These are phyloP conservation scores for Exserohilum rostratum DNA, from an alignment of 2,329 filamentous ascomycete species.

Conservation along the genomic window DNA sequence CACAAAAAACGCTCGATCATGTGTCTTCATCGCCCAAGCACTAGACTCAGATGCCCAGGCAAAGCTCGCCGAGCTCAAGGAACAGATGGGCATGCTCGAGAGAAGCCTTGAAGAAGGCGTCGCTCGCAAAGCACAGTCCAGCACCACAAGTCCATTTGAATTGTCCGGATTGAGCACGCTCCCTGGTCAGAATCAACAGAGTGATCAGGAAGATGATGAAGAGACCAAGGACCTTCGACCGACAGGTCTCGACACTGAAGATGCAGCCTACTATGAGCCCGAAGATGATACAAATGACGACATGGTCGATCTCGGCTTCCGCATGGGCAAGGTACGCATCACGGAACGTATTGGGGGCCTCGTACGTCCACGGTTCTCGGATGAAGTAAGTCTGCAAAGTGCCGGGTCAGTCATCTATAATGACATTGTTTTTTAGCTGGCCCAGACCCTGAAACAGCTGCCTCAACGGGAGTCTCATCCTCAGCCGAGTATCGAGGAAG, in stretches of 20 bases:
- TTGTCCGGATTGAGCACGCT: slow-evolving; percentile 14
- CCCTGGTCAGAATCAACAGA: slow-evolving; percentile 53
- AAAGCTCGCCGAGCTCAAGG: slow-evolving; percentile 77
- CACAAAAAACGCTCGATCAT: slow-evolving; percentile 57
- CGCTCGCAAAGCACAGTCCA: slow-evolving; percentile 52
- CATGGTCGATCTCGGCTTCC: slow-evolving; percentile 73
- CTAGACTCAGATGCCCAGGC: slow-evolving; percentile 73
- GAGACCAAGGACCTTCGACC: slow-evolving; percentile 67
- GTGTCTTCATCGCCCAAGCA: slow-evolving; percentile 69
- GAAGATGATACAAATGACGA: slow-evolving; percentile 69
- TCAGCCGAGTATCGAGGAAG: slow-evolving; percentile 18
- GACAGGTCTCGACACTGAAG: slow-evolving; percentile 66
- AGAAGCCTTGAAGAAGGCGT: slow-evolving; percentile 72
- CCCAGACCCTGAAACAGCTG: slow-evolving; percentile 38
- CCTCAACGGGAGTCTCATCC: slow-evolving; percentile 20
- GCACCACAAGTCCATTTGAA: background rate
- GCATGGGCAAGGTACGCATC: slow-evolving; percentile 73
- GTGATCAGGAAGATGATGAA: slow-evolving; percentile 61
- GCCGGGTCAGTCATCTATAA: background rate
- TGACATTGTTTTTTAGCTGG: slow-evolving; percentile 29
- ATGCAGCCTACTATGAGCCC: slow-evolving; percentile 71
- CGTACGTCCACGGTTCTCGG: slow-evolving; percentile 70
- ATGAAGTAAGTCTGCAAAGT: slow-evolving; percentile 62
- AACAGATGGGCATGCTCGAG: slow-evolving; percentile 76
- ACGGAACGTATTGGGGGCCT: slow-evolving; percentile 77